Evolutionary conservation across 495 filamentous ascomycete species (phyloP), one percentile per base, ranked within the genome.

Genomic region (Xylaria palmicola): DNA sequence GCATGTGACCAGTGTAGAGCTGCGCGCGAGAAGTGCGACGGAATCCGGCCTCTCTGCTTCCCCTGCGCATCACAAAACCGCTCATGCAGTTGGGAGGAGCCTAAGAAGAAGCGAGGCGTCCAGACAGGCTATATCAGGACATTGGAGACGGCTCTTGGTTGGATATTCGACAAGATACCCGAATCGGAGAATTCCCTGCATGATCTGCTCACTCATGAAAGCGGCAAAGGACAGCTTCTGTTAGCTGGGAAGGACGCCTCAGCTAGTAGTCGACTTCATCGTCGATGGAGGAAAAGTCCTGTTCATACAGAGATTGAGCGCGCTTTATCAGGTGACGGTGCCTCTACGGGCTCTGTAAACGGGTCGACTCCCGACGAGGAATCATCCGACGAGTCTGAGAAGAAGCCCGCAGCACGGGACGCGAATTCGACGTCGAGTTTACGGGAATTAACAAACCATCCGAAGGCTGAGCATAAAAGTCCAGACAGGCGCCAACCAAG

Each of bases 91-190:
- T 92, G 90, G 72, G 81, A 87, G 55, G 80, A 85, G 22, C 83
- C 82, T 61, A 83, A 88, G 26, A 90, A 88, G 72, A 92, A 91
- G 69, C 82, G 89, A 45, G 89, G 87, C 0, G 76, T 88, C 22
- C 84, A 84, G 41, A 80, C 83, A 34, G 86, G 86, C 40, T 88
- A 88, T 67, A 85, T 88, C 1, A 75, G 84, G 36, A 81, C 81
- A 5, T 71, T 90, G 20, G 87, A 90, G 67, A 74, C 74, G 74
- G 47, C 69, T 54, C 62, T 80, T 48, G 77, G 72, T 56, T 67
- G 63, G 65, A 56, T 75, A 9, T 70, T 75, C 8, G 73, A 75
- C 56, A 65, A 66, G 34, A 56, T 67, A 6, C 57, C 72, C 13
- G 68, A 56, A 27, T 65, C 61, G 22, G 73, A 75, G 55, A 65